Evolutionary conservation across 2,329 filamentous ascomycete genomes (phyloP), one percentile per base, ranked within the genome.

Genomic region (Tolypocladium album): DNA sequence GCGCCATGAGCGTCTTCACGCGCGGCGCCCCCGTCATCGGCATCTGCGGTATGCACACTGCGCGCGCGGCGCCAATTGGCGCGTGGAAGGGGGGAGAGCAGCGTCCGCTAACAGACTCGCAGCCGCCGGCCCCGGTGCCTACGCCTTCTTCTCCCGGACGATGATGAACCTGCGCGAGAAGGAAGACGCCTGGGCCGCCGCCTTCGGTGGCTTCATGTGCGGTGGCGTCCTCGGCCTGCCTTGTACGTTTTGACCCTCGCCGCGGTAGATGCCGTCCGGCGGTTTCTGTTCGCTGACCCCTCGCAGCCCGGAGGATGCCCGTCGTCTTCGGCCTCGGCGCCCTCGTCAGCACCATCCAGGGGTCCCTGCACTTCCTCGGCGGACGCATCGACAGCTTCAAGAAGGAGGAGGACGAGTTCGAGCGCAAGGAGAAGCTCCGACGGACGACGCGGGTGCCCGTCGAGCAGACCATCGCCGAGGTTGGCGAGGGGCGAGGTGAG

Each of bases 401-500:
- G 61, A 76, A 79, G 50, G 80, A 86, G 58, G 81, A 87, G 57
- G 81, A 84, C 58, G 89, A 93, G 72, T 90, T 88, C 63, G 87
- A 86, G 68, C 83, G 86, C 73, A 92, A 92, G 77, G 86, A 93
- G 73, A 80, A 79, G 64, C 64, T 92, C 71, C 84, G 90, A 72
- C 87, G 83, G 78, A 87, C 87, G 70, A 88, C 88, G 73, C 84
- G 90, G 72, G 78, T 87, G 71, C 88, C 90, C 34, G 79, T 84
- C 31, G 88, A 90, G 72, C 88, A 96, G 78, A 96, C 90, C 2
- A 78, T 96, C 65, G 83, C 85, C 31, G 84, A 93, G 69, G 71
- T 96, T 68, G 92, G 92, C 58, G 92, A 97, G 79, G 91, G 91
- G 66, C 84, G 92, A 83, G 90, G 90, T 93, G 82, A 69, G 79